These are phyloP conservation scores for Penicillium desertorum DNA, from an alignment of 495 filamentous ascomycete genomes.

Conservation along the genomic window DNA sequence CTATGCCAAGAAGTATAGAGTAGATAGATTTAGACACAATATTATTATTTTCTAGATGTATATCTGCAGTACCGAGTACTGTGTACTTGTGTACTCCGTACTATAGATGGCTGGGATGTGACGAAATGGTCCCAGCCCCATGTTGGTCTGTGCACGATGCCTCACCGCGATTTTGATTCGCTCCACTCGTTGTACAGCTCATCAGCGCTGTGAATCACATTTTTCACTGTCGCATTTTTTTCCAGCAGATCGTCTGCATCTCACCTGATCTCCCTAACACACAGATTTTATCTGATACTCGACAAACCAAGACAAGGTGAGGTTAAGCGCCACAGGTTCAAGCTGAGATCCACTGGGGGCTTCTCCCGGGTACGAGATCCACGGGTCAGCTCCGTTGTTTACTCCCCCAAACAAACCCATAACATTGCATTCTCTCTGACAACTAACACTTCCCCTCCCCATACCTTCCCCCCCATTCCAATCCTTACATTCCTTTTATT, in stretches of 20 bases:
- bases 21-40: not conserved
- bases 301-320: not conserved
- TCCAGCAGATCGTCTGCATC: conserved; percentile 2
- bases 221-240: conserved; percentile 18
- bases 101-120: conserved; percentile 8
- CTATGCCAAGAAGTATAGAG: not conserved
- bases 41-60: not conserved
- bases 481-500: conserved; percentile 25
- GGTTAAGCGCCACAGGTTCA: conserved; percentile 14
- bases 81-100: too few relatives aligned
- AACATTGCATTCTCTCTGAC: conserved; percentile 21
- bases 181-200: conserved; percentile 25
- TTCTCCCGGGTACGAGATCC: conserved; percentile 29
- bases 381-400: conserved; percentile 46
- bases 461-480: conserved; percentile 4
- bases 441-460: conserved; percentile 1
- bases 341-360: conserved; percentile 3
- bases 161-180: conserved; percentile 45
- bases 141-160: conserved; percentile 37
- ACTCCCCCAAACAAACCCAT: conserved; percentile 34
- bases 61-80: not conserved
- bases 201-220: conserved; percentile 10
- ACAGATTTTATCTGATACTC: conserved; percentile 5
- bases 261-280: not conserved
- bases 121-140: conserved; percentile 24